Evolutionary conservation across 345 rosid genomes (phyloP).

Genomic region (Cardamine resedifolia): DNA sequence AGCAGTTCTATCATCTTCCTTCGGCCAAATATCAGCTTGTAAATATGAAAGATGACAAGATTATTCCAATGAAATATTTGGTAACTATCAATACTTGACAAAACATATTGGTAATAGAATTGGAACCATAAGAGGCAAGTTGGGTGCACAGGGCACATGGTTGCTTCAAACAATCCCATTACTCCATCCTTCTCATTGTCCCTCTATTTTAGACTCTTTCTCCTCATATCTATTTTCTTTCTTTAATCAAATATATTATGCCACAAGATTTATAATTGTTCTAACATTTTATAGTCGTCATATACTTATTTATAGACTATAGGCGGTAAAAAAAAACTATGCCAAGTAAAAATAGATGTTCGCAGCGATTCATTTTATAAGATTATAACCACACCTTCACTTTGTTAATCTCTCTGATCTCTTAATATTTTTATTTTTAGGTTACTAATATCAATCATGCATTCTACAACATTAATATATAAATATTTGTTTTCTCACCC

Average conservation of each 20-base stretch:
- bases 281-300: not conserved
- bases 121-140: constrained; percentile 29
- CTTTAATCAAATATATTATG: not conserved
- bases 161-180: constrained; percentile 11
- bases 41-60: not conserved
- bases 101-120: not conserved
- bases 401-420: not conserved
- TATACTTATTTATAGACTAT: no score
- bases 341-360: not conserved
- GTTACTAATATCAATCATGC: not conserved
- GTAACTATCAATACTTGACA: not conserved
- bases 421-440: not conserved
- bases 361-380: not conserved
- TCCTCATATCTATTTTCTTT: constrained; percentile 2
- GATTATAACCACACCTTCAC: not conserved
- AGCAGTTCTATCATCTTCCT: not conserved
- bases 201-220: constrained; percentile 20
- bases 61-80: not conserved
- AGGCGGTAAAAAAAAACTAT: not conserved
- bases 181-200: constrained; percentile 20
- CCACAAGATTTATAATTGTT: not conserved
- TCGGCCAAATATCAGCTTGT: constrained; percentile 1
- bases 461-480: not conserved
- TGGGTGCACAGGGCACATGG: constrained; percentile 30
- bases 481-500: not conserved